Evolutionary conservation across 2,329 filamentous ascomycete species (phyloP).

Genomic region (Stachybotrys echinatus): DNA sequence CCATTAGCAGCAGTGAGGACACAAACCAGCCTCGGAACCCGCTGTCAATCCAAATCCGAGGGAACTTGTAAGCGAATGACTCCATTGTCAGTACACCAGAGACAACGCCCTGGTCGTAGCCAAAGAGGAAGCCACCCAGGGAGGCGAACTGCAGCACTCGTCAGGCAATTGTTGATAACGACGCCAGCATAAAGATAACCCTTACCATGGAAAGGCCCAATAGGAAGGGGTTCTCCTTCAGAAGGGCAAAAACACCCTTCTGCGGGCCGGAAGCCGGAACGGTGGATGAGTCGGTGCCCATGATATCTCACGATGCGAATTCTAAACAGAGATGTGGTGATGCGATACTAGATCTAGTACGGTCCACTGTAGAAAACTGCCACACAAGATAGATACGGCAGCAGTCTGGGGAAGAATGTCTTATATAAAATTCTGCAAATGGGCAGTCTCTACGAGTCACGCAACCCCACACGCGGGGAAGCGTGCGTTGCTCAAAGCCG

Average conservation of each 20-base stretch:
- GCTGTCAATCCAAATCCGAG: slow-evolving; percentile 33
- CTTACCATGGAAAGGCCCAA: slow-evolving; percentile 36
- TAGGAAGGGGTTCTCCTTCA: slow-evolving; percentile 35
- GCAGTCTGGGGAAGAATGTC: too few relatives aligned
- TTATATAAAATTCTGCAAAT: too few relatives aligned
- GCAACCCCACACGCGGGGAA: too few relatives aligned
- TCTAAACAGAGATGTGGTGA: too few relatives aligned
- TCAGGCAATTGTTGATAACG: neutral
- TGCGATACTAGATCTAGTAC: too few relatives aligned
- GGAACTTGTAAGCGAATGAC: slow-evolving; percentile 26
- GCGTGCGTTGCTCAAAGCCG: too few relatives aligned
- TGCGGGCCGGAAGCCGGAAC: slow-evolving; percentile 1
- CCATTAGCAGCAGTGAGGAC: slow-evolving; percentile 40
- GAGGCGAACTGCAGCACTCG: slow-evolving; percentile 17
- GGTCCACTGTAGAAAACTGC: too few relatives aligned
- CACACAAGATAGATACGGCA: too few relatives aligned
- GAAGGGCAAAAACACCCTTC: slow-evolving; percentile 18
- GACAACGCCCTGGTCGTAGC: slow-evolving; percentile 45
- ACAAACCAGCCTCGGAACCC: slow-evolving; percentile 49
- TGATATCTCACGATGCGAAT: neutral
- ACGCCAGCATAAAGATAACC: neutral
- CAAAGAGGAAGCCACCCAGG: slow-evolving; percentile 38
- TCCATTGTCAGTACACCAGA: slow-evolving; percentile 42
- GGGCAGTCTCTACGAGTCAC: too few relatives aligned
- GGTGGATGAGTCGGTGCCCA: neutral